Base-by-base conservation (phyloP, 768 basidiomycete genomes). In the Mrakia gelida region DNA sequence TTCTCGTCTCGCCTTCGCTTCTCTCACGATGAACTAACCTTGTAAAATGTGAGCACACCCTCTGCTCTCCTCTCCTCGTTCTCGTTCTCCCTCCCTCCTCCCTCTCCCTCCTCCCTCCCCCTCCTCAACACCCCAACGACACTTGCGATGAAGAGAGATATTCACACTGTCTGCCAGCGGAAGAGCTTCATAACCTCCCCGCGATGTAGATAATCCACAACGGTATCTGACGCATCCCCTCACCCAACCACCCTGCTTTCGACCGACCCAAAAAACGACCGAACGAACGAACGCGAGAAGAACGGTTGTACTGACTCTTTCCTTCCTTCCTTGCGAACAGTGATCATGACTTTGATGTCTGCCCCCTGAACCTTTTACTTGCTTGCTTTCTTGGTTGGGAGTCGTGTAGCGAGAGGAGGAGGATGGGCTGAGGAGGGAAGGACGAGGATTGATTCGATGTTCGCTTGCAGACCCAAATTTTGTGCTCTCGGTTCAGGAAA, bases 81-180 rank as follows among this genome's bases (percentile, higher is more conserved):
- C 45, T 71, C 65, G 11, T 10, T 15, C 65, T 32, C 32, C 13
- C 65, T 32, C 65, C 65, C 65, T 38, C 65, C n/a, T 13, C 34
- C 32, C 65, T 15, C 16, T 18, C 38, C 65, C 16, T 41, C 61
- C 61, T 30, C n/a, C n/a, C 61, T 21, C 7, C 61, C 26, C n/a
- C 61, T 13, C 59, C 21, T 62, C n/a, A 2, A 61, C 26, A 28
- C 61, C n/a, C 30, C 61, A 8, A 1, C 32, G 16, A 9, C n/a
- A 45, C 45, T 62, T 67, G 65, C 65, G 65, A 67, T 67, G 65
- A 67, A 30, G 63, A 65, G 26, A 65, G 28, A 65, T 65, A 65
- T 65, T 65, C 63, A 38, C 38, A 38, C 38, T 38, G 38, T 38
- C 38, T 38, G 38, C 4, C 62, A 63, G 62, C n/a, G 3, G 9